phyloP scores from a whole-genome alignment of 148 eudicot species.

The Chenopodium berlandieri region DNA sequence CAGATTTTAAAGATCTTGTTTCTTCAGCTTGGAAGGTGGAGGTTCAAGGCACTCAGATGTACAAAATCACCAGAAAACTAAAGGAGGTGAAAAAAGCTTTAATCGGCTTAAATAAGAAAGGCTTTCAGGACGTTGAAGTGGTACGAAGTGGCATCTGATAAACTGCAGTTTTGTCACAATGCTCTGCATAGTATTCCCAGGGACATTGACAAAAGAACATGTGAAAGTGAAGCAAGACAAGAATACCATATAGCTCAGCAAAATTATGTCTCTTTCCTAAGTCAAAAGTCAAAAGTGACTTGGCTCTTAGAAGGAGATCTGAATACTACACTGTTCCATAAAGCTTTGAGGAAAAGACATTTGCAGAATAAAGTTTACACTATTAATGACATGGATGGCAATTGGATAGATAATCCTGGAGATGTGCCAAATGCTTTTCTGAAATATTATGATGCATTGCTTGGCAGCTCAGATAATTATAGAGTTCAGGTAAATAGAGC shows the following conservation, averaged over 20 bases:
- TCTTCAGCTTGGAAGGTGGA: neutral
- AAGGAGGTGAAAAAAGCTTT: too few relatives aligned
- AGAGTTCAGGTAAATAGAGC: neutral
- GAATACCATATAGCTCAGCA: neutral
- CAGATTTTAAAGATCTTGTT: neutral
- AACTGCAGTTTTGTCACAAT: neutral
- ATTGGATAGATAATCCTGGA: neutral
- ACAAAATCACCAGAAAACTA: too few relatives aligned
- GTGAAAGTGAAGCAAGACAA: neutral
- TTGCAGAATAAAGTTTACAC: neutral
- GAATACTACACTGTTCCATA: neutral
- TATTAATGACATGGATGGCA: accelerated
- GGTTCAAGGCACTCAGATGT: too few relatives aligned
- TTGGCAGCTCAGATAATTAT: neutral
- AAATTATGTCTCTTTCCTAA: neutral
- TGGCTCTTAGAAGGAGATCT: neutral
- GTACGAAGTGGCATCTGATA: too few relatives aligned
- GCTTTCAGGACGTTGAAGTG: too few relatives aligned
- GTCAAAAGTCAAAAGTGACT: neutral
- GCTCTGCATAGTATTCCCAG: neutral
- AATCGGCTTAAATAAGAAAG: too few relatives aligned
- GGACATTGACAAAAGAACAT: neutral
- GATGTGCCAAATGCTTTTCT: neutral
- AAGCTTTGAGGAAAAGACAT: neutral
- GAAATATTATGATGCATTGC: neutral